Evolutionary conservation across 192 early-diverging fungal genomes (phyloP).

Genomic region (Dispira simplex): DNA sequence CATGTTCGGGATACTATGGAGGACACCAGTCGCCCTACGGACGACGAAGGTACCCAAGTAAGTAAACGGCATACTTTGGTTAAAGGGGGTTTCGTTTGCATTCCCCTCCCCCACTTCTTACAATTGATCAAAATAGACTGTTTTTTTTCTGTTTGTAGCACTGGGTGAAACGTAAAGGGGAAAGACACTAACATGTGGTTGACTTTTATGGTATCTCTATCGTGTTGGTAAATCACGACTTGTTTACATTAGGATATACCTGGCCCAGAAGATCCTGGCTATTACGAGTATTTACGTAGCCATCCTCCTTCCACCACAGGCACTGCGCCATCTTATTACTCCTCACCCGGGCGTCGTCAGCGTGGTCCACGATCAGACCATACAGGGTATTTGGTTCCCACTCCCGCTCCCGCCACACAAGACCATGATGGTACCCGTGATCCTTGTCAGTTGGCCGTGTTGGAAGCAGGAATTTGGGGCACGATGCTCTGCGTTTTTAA

Average conservation of each 20-base stretch:
- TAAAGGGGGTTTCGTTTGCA: no score
- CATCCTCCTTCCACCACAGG: constrained; percentile 15
- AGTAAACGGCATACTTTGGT: no score
- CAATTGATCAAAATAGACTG: no score
- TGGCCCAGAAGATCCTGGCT: constrained; percentile 26
- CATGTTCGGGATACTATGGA: no score
- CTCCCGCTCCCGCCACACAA: constrained; percentile 14
- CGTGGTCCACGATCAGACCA: constrained; percentile 21
- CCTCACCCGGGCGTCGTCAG: constrained; percentile 11
- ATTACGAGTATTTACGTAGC: constrained; percentile 29
- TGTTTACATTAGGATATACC: neutral
- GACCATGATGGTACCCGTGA: constrained; percentile 37
- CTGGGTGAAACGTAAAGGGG: no score
- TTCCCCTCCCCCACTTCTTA: no score
- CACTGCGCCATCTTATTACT: neutral
- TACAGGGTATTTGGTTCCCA: constrained; percentile 43
- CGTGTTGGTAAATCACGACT: neutral
- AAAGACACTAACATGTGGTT: no score
- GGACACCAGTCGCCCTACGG: no score
- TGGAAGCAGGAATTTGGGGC: constrained; percentile 38
- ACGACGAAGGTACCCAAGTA: no score
- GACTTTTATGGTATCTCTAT: neutral
- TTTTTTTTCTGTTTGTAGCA: no score
- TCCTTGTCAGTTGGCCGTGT: constrained; percentile 40
- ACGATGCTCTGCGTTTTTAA: constrained; percentile 33